phyloP scores from a whole-genome alignment of 805 yeast genomes.

The Wickerhamomyces xylosicus region DNA sequence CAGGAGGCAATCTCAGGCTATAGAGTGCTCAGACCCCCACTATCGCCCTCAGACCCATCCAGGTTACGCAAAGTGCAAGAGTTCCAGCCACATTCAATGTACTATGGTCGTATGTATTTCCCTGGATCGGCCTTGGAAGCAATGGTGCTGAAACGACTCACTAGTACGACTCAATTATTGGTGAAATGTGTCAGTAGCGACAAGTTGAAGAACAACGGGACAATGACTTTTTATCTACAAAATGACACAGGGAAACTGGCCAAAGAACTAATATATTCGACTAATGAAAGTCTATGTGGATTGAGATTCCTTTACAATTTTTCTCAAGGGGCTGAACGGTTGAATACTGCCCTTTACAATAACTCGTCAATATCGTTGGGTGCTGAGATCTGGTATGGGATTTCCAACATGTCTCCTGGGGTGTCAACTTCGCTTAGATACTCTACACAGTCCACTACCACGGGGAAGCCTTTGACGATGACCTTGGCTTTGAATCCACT shows the following conservation, averaged over 20 bases:
- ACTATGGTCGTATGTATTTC: constrained; percentile 81
- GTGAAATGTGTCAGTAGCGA: constrained; percentile 70
- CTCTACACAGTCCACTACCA: constrained; percentile 73
- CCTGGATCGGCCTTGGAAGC: constrained; percentile 87
- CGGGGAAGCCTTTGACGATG: constrained; percentile 85
- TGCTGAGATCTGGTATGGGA: constrained; percentile 83
- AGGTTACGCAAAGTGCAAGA: neutral
- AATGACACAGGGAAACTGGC: constrained; percentile 51
- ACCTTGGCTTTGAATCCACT: constrained; percentile 83
- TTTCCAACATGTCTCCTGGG: constrained; percentile 79
- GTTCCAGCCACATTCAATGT: constrained; percentile 29
- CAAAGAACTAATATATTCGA: constrained; percentile 69
- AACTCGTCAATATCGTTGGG: constrained; percentile 69
- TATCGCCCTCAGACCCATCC: neutral
- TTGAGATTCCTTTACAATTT: constrained; percentile 69
- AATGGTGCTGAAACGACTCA: constrained; percentile 59
- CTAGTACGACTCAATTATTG: constrained; percentile 50
- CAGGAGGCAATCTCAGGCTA: constrained; percentile 68
- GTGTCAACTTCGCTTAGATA: constrained; percentile 78
- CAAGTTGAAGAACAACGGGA: constrained; percentile 39
- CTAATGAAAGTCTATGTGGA: constrained; percentile 79
- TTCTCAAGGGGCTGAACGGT: constrained; percentile 24
- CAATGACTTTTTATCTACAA: constrained; percentile 63
- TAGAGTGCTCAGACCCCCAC: constrained; percentile 39
- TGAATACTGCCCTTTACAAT: constrained; percentile 35